Base-by-base conservation (phyloP, 2,329 filamentous ascomycete genomes). In the Metarhizium anisopliae region DNA sequence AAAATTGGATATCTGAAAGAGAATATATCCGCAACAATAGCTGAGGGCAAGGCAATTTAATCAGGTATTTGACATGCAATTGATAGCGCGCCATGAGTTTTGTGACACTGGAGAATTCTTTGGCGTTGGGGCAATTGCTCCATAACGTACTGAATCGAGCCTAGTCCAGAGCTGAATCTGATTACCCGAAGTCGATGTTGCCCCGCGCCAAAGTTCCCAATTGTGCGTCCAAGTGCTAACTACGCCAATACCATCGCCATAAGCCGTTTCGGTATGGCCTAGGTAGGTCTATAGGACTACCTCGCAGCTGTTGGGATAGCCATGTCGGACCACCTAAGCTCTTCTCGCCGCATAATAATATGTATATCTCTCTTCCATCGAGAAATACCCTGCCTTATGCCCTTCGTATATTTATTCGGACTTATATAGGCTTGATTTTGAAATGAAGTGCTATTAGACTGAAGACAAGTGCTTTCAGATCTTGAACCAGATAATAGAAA, bases 401-500 rank as follows among this genome's bases (percentile, higher is more conserved):
- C 11, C 20, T 49, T 30, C 51, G 16, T 16, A 16, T 16, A 52
- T 30, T 20, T 16, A 71, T 72, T 73, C 58, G 56, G 67, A 50
- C 54, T 72, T 70, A 89, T 63, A 89, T 89, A 2, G 86, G 86
- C 76, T 89, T 89, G 71, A 89, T 89, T 86, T 99, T 99, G 79
- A 99, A 99, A 75, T 99, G 94, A 60, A 99, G 80, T 2, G 90
- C 90, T 65, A 97, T 99, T 61, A 99, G 74, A 54, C 93, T 96
- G 72, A 99, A 99, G 3, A 99, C 90, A 42, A 99, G 78, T 0
- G 94, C 94, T 75, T 97, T 99, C 30, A 99, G 76, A 68, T 99
- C 94, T 69, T 99, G 94, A 5, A 97, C 93, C 7, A 99, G 85
- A 68, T 99, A 99, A 77, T 99, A 99, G 73, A 99, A 99, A 3